Evolutionary conservation across 495 filamentous ascomycete species (phyloP), one percentile per base, ranked within the genome.

Genomic region (Neurospora sp.): DNA sequence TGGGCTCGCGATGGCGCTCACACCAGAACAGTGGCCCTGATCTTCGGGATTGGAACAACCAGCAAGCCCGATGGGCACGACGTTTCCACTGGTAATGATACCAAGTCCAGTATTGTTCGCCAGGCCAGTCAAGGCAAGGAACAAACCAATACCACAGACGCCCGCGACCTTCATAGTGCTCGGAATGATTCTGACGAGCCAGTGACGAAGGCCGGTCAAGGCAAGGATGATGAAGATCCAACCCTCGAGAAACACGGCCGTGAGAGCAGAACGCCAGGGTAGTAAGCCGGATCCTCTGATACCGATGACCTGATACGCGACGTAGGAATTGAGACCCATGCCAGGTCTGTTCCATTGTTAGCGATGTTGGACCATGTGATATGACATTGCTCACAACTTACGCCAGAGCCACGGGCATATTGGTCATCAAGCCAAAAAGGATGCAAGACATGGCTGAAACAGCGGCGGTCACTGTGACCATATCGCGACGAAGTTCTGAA

Each of bases 301-400:
- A 18, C 92, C 92, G 37, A 95, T 92, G 38, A 95, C 92, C 71
- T 92, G 92, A 79, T 91, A 95, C n/a, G 92, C 90, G 75, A 95
- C 94, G 77, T 94, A 95, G 4, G 92, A 92, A 76, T 95, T 95
- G 59, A 91, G 71, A 84, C 91, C 69, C 92, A 94, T 94, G 16
- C 92, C 92, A 23, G 93, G 92, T 71, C 86, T 88, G 72, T 37
- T 70, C 70, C 11, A 5, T n/a, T 72, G 73, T 84, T 69, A 83
- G 78, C 27, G 54, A 66, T 37, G 70, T 69, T 27, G n/a, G 2
- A 16, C 20, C 27, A 70, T 12, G 14, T 4, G 12, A 39, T 69
- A 11, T 18, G 2, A 12, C 11, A 1, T 9, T 12, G 69, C n/a
- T 7, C 85, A 87, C 85, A 75, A 90, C 92, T 74, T 85, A 91